Base-by-base conservation (phyloP, 129 eudicot species). In the Helianthus annuus region DNA sequence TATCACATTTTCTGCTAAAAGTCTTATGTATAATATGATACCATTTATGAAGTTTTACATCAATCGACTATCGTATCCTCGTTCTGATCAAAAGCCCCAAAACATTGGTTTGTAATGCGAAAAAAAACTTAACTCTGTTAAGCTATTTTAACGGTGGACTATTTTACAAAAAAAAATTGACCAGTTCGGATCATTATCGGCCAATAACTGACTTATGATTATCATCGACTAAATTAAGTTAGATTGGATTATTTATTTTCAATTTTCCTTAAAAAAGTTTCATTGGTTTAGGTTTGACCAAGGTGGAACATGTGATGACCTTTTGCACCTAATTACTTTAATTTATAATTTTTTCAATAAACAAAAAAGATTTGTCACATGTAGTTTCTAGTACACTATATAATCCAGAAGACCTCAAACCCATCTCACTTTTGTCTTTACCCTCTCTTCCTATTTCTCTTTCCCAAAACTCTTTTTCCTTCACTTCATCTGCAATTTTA, bases 391-490 rank as follows among this genome's bases (percentile, higher is more conserved):
- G 59, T 4, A 52, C 39, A 17, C 64, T 69, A 54, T 49, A 60
- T 78, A 83, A 74, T 82, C 83, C 84, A 85, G 80, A 83, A 79
- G 78, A 63, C 82, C 87, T 83, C 91, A 71, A 63, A 36, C 82
- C 83, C 81, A 32, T 71, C 64, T 64, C 76, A 69, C 88, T 89
- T 82, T 86, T 83, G 85, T 80, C 88, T 79, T 76, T 82, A 69
- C 79, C 80, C 90, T 76, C 36, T 82, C 78, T 73, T 65, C 72
- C 78, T 45, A 53, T 75, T 81, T 65, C 85, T 75, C 80, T 79
- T 81, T 77, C 85, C 81, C 80, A 14, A 68, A 78, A 76, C 73
- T 67, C 79, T 51, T 59, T 44, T 66, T 68, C 76, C 70, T 60
- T 56, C 57, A 59, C 40, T 70, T 52, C 76, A 70, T 70, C 61